phyloP scores from a whole-genome alignment of 2,329 filamentous ascomycete genomes.

The Didymella lethalis region DNA sequence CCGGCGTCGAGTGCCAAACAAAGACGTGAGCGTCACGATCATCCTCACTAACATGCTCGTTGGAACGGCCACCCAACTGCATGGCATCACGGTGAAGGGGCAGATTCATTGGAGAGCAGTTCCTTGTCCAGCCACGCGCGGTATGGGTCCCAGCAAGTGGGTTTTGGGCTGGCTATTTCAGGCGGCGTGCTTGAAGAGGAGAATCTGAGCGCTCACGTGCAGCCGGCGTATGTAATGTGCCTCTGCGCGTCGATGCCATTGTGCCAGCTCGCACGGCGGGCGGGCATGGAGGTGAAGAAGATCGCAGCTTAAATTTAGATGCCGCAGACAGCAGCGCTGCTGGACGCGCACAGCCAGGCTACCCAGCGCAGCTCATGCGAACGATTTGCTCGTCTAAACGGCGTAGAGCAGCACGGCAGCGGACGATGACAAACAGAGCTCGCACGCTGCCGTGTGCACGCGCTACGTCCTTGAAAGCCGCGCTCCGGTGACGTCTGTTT shows the following conservation, averaged over 20 bases:
- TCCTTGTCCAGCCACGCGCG: slow-evolving; percentile 31
- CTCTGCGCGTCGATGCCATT: background rate
- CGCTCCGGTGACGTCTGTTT: slow-evolving; percentile 38
- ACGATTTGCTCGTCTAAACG: slow-evolving; percentile 21
- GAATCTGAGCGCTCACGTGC: slow-evolving; percentile 36
- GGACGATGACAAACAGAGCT: slow-evolving; percentile 18
- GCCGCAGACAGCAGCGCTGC: slow-evolving; percentile 16
- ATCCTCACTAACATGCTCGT: slow-evolving; percentile 11
- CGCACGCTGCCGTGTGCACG: slow-evolving; percentile 27
- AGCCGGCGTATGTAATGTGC: slow-evolving; percentile 26
- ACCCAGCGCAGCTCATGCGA: slow-evolving; percentile 11
- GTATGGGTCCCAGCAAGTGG: slow-evolving; percentile 28
- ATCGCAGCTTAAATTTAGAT: slow-evolving; percentile 14
- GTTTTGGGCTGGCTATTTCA: slow-evolving; percentile 28
- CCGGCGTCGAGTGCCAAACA: slow-evolving; percentile 17
- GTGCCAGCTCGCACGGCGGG: slow-evolving; percentile 4
- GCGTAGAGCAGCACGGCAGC: slow-evolving; percentile 19
- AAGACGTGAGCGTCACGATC: slow-evolving; percentile 15
- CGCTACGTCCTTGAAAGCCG: slow-evolving; percentile 22
- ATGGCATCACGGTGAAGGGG: slow-evolving; percentile 18
- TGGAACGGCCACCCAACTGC: slow-evolving; percentile 18
- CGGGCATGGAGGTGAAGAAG: slow-evolving; percentile 6
- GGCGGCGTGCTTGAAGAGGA: slow-evolving; percentile 29
- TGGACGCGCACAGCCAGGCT: slow-evolving; percentile 15
- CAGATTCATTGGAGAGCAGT: slow-evolving; percentile 26